Base-by-base conservation (phyloP, 495 filamentous ascomycete genomes). In the Penicillium argentinense region DNA sequence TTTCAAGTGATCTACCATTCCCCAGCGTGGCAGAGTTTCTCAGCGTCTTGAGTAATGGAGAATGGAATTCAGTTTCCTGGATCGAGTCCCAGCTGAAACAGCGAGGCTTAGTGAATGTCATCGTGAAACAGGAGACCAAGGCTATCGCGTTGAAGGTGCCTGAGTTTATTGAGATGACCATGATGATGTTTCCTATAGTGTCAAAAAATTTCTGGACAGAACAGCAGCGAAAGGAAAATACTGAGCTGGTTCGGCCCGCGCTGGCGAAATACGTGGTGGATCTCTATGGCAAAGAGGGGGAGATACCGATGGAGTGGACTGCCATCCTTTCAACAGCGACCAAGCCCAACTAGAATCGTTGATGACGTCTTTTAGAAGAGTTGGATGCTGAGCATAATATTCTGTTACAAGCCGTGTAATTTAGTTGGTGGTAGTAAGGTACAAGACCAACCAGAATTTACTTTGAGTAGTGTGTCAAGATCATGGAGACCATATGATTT, bases 321-420 rank as follows among this genome's bases (percentile, higher is more conserved):
- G 71, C 64, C 11, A 58, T 73, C 45, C 21, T 74, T 13, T 65
- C 67, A 3, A 69, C 62, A 13, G 63, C 50, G 6, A 49, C 39
- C 29, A 72, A 72, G 46, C 33, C 60, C 36, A 28, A 29, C 26
- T 52, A 49, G 34, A 36, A 26, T 37, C 19, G 16, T n/a, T 24
- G n/a, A n/a, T n/a, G n/a, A n/a, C n/a, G n/a, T n/a, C 32, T 5
- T 36, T 36, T 14, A 36, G n/a, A 13, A 6, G 25, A 11, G 25
- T 26, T 26, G 11, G 11, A 5, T 26, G 25, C 25, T 26, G 25
- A 26, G 5, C 5, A 5, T 11, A 26, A 11, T 26, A 26, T n/a
- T n/a, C n/a, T n/a, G n/a, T n/a, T n/a, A n/a, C n/a, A n/a, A n/a
- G n/a, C n/a, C n/a, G n/a, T n/a, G n/a, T n/a, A n/a, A n/a, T n/a